These are phyloP conservation scores for Teunomyces aglyptinius DNA, from an alignment of 805 yeast species.

Conservation along the genomic window DNA sequence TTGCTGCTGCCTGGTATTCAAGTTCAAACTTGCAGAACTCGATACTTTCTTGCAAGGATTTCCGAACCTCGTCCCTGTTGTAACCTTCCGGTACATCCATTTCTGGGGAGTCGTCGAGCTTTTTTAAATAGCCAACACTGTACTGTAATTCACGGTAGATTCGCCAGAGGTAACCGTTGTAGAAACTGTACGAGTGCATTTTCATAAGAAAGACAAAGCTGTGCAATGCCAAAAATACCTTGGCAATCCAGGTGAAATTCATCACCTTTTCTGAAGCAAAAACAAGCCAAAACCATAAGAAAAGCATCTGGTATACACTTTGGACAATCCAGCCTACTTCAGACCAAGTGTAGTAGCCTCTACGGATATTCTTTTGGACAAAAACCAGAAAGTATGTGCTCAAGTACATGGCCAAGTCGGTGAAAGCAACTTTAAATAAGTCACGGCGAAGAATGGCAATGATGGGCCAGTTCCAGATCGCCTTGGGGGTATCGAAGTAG, in stretches of 20 bases:
- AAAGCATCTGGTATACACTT: slow-evolving; percentile 51
- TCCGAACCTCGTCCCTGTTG: slow-evolving; percentile 6
- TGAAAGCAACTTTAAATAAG: slow-evolving; percentile 62
- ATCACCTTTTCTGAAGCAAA: slow-evolving; percentile 48
- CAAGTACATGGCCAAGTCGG: slow-evolving; percentile 75
- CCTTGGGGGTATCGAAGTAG: slow-evolving; percentile 44
- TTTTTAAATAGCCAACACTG: slow-evolving; percentile 45
- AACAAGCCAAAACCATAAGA: slow-evolving; percentile 51
- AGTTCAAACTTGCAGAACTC: slow-evolving; percentile 75
- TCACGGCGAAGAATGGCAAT: slow-evolving; percentile 58
- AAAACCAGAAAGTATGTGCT: slow-evolving; percentile 58
- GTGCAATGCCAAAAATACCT: slow-evolving; percentile 80
- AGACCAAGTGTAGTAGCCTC: slow-evolving; percentile 56
- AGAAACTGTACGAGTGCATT: slow-evolving; percentile 89
- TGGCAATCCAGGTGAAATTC: slow-evolving; percentile 85
- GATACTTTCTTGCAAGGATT: slow-evolving; percentile 41
- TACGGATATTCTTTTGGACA: slow-evolving; percentile 55
- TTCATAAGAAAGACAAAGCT: slow-evolving; percentile 89
- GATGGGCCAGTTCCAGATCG: slow-evolving; percentile 52
- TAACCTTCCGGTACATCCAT: slow-evolving; percentile 4
- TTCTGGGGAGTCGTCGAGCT: slow-evolving; percentile 29
- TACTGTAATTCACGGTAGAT: slow-evolving; percentile 53
- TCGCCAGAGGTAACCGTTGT: slow-evolving; percentile 85
- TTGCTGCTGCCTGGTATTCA: slow-evolving; percentile 47
- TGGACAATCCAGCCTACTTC: slow-evolving; percentile 63